Conservation (phyloP, 2,329 filamentous ascomycete genomes). For the Penicillium sp. region DNA sequence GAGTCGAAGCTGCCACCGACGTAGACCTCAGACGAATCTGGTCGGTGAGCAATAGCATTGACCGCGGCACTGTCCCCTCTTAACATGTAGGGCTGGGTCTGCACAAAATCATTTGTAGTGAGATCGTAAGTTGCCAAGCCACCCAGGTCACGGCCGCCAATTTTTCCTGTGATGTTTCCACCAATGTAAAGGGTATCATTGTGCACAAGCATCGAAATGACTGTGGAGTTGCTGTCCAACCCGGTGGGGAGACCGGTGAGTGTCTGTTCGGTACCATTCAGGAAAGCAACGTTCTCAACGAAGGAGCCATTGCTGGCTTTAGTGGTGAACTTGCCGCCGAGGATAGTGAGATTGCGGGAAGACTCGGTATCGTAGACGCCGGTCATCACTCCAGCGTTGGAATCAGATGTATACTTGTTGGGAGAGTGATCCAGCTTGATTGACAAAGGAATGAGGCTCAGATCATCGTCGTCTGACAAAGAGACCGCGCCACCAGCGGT, state of each 20-base stretch:
- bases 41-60: conserved; percentile 74
- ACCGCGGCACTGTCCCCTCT: conserved; percentile 72
- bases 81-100: conserved; percentile 75
- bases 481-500: conserved; percentile 73
- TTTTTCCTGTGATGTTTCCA: conserved; percentile 72
- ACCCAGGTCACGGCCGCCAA: conserved; percentile 65
- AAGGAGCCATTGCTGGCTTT: conserved; percentile 68
- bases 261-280: conserved; percentile 73
- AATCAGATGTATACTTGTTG: conserved; percentile 24
- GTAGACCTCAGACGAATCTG: conserved; percentile 74
- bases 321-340: conserved; percentile 84
- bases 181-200: conserved; percentile 77
- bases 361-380: conserved; percentile 76
- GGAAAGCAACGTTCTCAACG: conserved; percentile 79
- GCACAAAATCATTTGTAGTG: conserved; percentile 61
- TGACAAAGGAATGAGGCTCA: conserved; percentile 46
- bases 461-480: conserved; percentile 52
- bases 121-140: conserved; percentile 85
- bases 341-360: conserved; percentile 77
- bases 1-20: conserved; percentile 84
- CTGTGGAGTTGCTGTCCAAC: conserved; percentile 72
- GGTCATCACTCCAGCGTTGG: conserved; percentile 58
- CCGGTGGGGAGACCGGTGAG: conserved; percentile 69
- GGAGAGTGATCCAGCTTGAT: conserved; percentile 53
- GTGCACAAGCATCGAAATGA: conserved; percentile 71